Base-by-base conservation (phyloP, 352 stramenopile genomes). In the Bremia lactucae region DNA sequence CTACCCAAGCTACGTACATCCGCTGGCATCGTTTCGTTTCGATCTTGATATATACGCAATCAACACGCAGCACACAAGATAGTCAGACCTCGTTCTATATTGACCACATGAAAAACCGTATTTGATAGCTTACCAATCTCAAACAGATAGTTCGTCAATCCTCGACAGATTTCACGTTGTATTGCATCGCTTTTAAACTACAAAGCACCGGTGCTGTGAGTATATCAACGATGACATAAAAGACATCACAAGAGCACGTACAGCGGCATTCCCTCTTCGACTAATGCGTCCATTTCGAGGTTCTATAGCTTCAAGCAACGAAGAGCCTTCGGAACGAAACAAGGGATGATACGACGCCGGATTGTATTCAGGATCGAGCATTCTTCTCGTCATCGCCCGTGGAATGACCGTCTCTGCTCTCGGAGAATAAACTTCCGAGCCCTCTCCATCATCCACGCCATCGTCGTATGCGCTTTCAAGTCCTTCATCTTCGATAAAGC, bases 261-360 rank as follows among this genome's bases (percentile, higher is more conserved):
- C 62, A 18, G 55, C 53, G 31, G 48, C 44, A 48, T 15, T 37
- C 4, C 23, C n/a, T 22, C 20, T 49, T 7, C 38, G 49, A 18
- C 36, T 54, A 16, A 57, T 29, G 15, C 20, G 33, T 42, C 55
- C 59, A 52, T 31, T 42, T 45, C 46, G 31, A 36, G 63, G 58
- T 28, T 77, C 56, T 36, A 78, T 77, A 2, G 60, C 64, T 42
- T 83, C 70, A 16, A 81, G 48, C 19, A 75, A 54, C 9, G 75
- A 65, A 11, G 34, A 50, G 11, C 50, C 60, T 14, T 65, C 55
- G 5, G 60, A 48, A 15, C 61, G 36, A 46, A 60, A 54, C 40
- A 82, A 45, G 34, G 43, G 49, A 22, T 72, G 65, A 34, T 80
- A 77, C 11, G 65, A 64, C 3, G 62, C 59, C 10, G 59, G 57